These are phyloP conservation scores for Ogataea sp. DNA, from an alignment of 805 yeast species.

Conservation along the genomic window DNA sequence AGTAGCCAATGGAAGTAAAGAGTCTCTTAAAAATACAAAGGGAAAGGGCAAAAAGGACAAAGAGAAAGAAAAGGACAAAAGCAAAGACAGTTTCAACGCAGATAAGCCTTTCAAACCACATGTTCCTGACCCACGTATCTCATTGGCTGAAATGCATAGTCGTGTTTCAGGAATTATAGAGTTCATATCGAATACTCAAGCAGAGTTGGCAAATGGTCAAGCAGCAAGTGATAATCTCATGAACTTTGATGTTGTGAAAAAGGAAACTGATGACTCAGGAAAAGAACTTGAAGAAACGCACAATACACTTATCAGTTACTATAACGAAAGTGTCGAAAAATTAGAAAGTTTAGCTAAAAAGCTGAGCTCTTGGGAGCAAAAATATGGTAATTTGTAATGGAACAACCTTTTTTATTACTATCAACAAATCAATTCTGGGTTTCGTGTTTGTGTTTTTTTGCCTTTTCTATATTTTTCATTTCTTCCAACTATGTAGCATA, in stretches of 20 bases:
- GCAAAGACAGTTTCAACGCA: slow-evolving; percentile 37
- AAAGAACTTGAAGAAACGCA: slow-evolving; percentile 22
- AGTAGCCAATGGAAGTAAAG: too few species aligned
- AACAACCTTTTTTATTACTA: too few species aligned
- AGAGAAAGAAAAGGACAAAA: background rate
- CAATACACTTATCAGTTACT: slow-evolving; percentile 37
- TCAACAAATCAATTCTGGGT: too few species aligned
- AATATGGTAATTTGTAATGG: slow-evolving; percentile 33
- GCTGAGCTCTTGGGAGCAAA: slow-evolving; percentile 73
- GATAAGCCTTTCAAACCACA: slow-evolving; percentile 79
- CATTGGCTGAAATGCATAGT: slow-evolving; percentile 77
- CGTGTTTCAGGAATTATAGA: slow-evolving; percentile 87
- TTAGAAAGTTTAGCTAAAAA: slow-evolving; percentile 72
- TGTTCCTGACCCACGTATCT: slow-evolving; percentile 65
- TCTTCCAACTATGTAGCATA: too few species aligned
- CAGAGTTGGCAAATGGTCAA: slow-evolving; percentile 72
- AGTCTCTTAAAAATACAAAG: too few species aligned
- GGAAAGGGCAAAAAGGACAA: too few species aligned
- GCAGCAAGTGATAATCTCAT: slow-evolving; percentile 34
- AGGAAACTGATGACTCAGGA: background rate
- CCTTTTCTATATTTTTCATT: too few species aligned
- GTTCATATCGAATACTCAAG: slow-evolving; percentile 80
- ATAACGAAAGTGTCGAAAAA: slow-evolving; percentile 49
- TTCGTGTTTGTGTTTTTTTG: too few species aligned
- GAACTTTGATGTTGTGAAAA: slow-evolving; percentile 1